phyloP scores from a whole-genome alignment of 2,329 filamentous ascomycete species.

The Escovopsis sp. region DNA sequence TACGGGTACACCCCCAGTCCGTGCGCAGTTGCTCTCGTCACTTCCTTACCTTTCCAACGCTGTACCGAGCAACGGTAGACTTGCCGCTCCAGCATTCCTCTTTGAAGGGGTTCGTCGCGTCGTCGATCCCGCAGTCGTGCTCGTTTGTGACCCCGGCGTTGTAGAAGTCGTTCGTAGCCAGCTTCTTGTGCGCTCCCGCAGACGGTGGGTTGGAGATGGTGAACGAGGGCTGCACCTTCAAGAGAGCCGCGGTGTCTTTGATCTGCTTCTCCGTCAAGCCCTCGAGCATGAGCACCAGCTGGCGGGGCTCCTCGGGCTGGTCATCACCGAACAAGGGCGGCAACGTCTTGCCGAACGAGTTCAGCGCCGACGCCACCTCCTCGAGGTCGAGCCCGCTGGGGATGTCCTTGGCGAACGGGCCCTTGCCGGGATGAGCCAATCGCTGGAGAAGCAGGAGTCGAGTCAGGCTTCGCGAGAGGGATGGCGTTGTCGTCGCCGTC shows the following conservation, averaged over 20 bases:
- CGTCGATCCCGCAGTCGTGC: constrained; percentile 23
- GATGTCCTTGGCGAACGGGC: constrained; percentile 32
- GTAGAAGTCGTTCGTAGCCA: constrained; percentile 28
- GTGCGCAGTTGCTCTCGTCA: not conserved
- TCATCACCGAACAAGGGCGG: constrained; percentile 32
- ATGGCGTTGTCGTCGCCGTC: constrained; percentile 16
- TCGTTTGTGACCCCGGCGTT: constrained; percentile 21
- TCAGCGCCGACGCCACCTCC: constrained; percentile 41
- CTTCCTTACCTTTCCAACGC: constrained; percentile 26
- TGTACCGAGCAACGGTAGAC: constrained; percentile 29
- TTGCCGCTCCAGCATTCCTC: constrained; percentile 29
- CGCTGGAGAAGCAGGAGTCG: constrained; percentile 46
- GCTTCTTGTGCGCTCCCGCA: constrained; percentile 24
- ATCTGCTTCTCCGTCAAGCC: constrained; percentile 35
- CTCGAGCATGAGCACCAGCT: constrained; percentile 46
- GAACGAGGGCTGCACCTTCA: constrained; percentile 30
- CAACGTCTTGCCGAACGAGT: constrained; percentile 41
- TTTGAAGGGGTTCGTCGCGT: constrained; percentile 28
- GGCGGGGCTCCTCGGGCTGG: constrained; percentile 23
- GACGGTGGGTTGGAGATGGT: constrained; percentile 32
- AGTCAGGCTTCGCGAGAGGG: constrained; percentile 37
- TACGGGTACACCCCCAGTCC: not conserved
- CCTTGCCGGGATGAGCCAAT: constrained; percentile 31
- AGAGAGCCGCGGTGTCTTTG: constrained; percentile 25
- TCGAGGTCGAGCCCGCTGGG: constrained; percentile 24